phyloP scores from a whole-genome alignment of 2,329 filamentous ascomycete genomes.

The Curvularia eragrostidis region DNA sequence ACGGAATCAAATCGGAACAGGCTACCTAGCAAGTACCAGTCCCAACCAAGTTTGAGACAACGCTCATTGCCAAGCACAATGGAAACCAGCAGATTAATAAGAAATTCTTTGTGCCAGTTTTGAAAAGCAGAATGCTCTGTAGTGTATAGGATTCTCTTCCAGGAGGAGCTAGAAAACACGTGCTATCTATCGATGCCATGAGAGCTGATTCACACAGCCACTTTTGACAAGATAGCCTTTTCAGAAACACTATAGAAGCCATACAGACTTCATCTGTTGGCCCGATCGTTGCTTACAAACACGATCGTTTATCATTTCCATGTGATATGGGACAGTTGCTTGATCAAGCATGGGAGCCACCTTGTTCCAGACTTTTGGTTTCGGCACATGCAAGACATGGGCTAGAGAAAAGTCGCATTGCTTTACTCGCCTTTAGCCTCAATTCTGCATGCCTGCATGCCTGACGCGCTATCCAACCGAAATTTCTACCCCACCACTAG shows the following conservation, averaged over 20 bases:
- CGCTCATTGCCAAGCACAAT: background rate
- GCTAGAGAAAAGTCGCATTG: too few relatives aligned
- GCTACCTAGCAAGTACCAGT: conserved; percentile 5
- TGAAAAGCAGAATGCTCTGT: background rate
- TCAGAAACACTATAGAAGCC: too few relatives aligned
- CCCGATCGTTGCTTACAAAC: too few relatives aligned
- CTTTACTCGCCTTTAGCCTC: background rate
- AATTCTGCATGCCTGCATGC: background rate
- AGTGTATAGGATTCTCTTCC: background rate
- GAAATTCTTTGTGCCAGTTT: background rate
- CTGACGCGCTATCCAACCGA: background rate
- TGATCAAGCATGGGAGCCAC: background rate
- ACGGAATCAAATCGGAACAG: conserved; percentile 28
- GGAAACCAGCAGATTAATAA: background rate
- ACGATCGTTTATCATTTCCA: too few relatives aligned
- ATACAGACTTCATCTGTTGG: too few relatives aligned
- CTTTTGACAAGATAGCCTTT: background rate
- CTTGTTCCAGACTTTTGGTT: background rate
- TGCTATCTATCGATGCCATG: background rate
- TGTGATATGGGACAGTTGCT: too few relatives aligned
- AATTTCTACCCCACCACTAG: background rate
- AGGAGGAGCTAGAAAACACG: background rate
- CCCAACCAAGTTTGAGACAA: background rate
- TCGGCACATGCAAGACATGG: background rate
- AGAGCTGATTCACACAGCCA: background rate